Conservation (phyloP, 176 grass and related monocot species). For the Avena insularis region DNA sequence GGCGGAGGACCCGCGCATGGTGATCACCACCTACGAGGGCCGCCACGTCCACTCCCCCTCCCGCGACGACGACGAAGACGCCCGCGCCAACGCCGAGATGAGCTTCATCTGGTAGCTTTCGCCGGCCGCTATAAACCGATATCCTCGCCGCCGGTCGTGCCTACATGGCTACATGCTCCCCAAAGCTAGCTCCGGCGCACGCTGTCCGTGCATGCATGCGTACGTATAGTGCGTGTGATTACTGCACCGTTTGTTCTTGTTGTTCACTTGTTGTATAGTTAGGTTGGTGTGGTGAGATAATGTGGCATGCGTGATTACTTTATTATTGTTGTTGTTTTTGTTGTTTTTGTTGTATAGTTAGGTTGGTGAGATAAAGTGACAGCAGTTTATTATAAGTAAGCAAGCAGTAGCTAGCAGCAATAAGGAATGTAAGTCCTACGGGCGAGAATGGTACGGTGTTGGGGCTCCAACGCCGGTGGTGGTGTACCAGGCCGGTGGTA, state of each 20-base stretch:
- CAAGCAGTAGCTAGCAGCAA: constrained; percentile 14
- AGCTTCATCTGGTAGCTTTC: constrained; percentile 71
- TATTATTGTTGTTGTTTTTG: background rate
- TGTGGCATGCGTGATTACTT: background rate
- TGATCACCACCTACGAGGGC: constrained; percentile 93
- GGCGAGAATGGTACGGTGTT: background rate
- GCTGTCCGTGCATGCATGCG: background rate
- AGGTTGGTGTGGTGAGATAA: no score
- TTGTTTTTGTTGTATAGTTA: background rate
- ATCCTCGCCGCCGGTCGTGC: background rate
- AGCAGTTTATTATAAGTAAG: background rate
- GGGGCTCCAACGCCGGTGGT: background rate
- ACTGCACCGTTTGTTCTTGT: no score
- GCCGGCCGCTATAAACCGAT: background rate
- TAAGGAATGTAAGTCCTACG: background rate
- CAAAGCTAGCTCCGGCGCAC: background rate
- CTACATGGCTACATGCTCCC: background rate
- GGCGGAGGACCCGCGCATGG: constrained; percentile 85
- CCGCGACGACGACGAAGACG: constrained; percentile 61
- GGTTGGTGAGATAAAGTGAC: background rate
- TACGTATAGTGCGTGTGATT: no score
- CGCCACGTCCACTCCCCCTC: constrained; percentile 88
- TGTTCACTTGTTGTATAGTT: no score
- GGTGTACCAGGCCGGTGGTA: background rate
- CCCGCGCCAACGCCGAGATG: constrained; percentile 63